Conservation (phyloP, 192 early-diverging fungal species). For the Lobulomyces angularis region DNA sequence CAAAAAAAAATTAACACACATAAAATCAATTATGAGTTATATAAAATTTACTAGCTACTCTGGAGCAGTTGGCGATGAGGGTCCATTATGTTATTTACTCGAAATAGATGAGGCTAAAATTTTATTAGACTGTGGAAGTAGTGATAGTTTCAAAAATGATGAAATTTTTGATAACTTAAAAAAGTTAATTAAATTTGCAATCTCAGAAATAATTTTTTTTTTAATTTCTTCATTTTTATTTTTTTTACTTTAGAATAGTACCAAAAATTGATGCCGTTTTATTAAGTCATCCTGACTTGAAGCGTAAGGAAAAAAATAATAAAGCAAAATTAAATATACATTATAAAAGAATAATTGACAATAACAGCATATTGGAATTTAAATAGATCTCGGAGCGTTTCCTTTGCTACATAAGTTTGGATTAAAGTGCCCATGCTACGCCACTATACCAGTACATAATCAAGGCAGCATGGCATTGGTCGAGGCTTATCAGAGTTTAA, state of each 20-base stretch:
- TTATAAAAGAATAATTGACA: no score
- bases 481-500: constrained; percentile 64
- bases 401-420: constrained; percentile 70
- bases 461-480: constrained; percentile 78
- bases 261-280: constrained; percentile 81
- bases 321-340: no score
- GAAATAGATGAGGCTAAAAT: constrained; percentile 86
- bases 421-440: constrained; percentile 74
- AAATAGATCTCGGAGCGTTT: constrained; percentile 12
- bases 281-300: constrained; percentile 75
- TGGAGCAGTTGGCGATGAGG: constrained; percentile 69
- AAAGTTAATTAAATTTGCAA: constrained; percentile 29
- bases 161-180: constrained; percentile 50
- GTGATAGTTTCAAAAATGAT: constrained; percentile 60
- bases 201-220: neutral
- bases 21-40: no score
- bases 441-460: constrained; percentile 81
- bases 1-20: no score
- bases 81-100: constrained; percentile 75
- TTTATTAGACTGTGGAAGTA: constrained; percentile 90
- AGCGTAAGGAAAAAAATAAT: constrained; percentile 69
- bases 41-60: constrained; percentile 80
- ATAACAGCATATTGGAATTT: no score
- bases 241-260: constrained; percentile 49
- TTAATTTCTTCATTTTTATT: constrained; percentile 5